Evolutionary conservation across 257 asterid genomes (phyloP), one percentile per base, ranked within the genome.

Genomic region (Solanum piurae): DNA sequence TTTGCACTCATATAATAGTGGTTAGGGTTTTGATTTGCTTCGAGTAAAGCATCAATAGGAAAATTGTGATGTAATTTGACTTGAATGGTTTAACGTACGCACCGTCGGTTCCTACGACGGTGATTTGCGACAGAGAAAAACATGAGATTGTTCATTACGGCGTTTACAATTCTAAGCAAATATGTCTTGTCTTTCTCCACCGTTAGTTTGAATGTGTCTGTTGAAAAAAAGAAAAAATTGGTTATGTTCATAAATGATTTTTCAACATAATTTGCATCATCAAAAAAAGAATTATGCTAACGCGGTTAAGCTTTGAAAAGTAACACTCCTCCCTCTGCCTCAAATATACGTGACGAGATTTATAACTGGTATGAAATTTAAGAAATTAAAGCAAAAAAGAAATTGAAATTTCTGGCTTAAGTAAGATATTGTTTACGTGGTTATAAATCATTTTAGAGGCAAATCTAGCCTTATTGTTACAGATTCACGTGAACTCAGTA

Each of bases 1-100:
- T 85, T 86, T 0, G 98, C 91, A 0, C 93, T 96, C 92, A 94
- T 92, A 94, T 93, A 94, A 60, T 94, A 93, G 44, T 77, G 93
- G 34, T 87, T 84, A 5, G 94, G 95, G 18, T 36, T 46, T 83
- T 92, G 95, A 88, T 93, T 88, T 6, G 98, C 94, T 85, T 85
- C 88, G 1, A 94, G 76, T 23, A 94, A 42, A 87, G 91, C 88
- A 71, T 94, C 98, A 3, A 93, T 90, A 86, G 96, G 93, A 95
- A 92, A 40, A 94, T 93, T 90, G 93, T 34, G 66, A 93, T 86
- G 89, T 89, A 90, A 29, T 92, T 79, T 27, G 86, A 86, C 20
- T 69, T 86, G 60, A 94, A 90, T 0, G 92, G 98, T 69, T 93
- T 94, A 0, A 91, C 76, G 89, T 94, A 94, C 38, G 93, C 88